Conservation (phyloP, 768 basidiomycete species). For the Guyanaporus albipodus region DNA sequence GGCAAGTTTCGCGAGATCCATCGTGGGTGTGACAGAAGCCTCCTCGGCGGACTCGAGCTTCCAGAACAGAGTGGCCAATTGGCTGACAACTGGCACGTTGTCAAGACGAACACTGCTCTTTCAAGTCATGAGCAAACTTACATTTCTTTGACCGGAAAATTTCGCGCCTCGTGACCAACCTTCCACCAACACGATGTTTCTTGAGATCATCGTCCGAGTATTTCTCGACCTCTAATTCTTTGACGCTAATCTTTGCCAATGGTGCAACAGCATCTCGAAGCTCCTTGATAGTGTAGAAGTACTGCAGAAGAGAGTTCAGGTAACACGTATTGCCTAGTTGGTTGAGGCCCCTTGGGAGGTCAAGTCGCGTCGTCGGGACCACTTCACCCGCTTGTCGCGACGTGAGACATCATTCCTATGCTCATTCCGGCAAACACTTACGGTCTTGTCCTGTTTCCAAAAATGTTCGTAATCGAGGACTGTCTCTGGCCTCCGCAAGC, state of each 20-base stretch:
- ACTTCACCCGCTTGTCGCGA: constrained; percentile 58
- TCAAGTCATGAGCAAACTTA: constrained; percentile 35
- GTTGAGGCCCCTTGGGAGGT: constrained; percentile 81
- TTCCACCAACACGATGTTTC: constrained; percentile 82
- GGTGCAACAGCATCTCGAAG: constrained; percentile 71
- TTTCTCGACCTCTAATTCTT: constrained; percentile 63
- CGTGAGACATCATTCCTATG: constrained; percentile 1
- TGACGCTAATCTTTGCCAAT: constrained; percentile 51
- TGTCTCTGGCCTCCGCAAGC: constrained; percentile 73
- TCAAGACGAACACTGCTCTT: constrained; percentile 8
- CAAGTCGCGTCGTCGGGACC: constrained; percentile 47
- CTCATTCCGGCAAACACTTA: constrained; percentile 39
- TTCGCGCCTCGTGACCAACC: constrained; percentile 76
- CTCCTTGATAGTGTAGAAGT: constrained; percentile 94
- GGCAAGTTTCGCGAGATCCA: constrained; percentile 88
- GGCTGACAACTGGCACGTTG: constrained; percentile 60
- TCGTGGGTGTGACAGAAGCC: constrained; percentile 72
- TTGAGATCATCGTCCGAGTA: constrained; percentile 77
- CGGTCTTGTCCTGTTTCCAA: constrained; percentile 67
- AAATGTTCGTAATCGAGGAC: constrained; percentile 64
- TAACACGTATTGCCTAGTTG: constrained; percentile 90
- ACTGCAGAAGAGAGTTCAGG: constrained; percentile 74
- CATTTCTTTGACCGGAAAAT: constrained; percentile 83
- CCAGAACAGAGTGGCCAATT: constrained; percentile 75
- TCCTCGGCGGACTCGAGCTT: constrained; percentile 64